These are phyloP conservation scores for Prunus mume DNA, from an alignment of 306 rosid genomes.

Conservation along the genomic window DNA sequence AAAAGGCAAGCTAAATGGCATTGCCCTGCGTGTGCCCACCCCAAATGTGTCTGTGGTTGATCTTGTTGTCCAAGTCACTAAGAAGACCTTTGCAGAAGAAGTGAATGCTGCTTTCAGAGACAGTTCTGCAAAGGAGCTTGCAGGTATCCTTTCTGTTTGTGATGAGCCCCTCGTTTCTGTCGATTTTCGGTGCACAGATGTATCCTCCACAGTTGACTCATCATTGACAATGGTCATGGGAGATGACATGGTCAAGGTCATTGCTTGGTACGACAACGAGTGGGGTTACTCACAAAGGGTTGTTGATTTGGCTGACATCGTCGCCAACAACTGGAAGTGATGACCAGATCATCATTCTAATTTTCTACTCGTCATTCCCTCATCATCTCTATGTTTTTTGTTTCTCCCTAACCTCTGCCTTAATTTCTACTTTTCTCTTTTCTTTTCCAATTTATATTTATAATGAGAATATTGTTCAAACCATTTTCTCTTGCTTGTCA, in stretches of 20 bases:
- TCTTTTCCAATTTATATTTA: slow-evolving; percentile 33
- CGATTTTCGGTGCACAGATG: slow-evolving; percentile 88
- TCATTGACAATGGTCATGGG: slow-evolving; percentile 99
- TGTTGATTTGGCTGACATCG: slow-evolving; percentile 96
- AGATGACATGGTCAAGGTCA: slow-evolving; percentile 95
- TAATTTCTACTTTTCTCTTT: slow-evolving; percentile 19
- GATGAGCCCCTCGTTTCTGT: slow-evolving; percentile 98
- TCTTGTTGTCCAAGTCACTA: slow-evolving; percentile 87
- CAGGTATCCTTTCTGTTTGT: slow-evolving; percentile 76
- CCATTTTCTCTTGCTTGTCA: slow-evolving; percentile 43
- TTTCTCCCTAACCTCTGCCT: neutral
- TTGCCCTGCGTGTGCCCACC: slow-evolving; percentile 95
- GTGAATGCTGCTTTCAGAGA: slow-evolving; percentile 93
- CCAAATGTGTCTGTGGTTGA: slow-evolving; percentile 96
- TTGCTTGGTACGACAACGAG: slow-evolving; percentile 98
- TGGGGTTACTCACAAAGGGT: slow-evolving; percentile 99
- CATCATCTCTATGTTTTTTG: neutral
- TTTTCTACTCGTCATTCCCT: slow-evolving; percentile 1
- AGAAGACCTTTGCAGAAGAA: slow-evolving; percentile 94
- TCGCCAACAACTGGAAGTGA: slow-evolving; percentile 91
- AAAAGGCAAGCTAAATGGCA: slow-evolving; percentile 90
- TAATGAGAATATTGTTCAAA: slow-evolving; percentile 40
- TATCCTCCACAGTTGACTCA: slow-evolving; percentile 92
- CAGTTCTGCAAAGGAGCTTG: slow-evolving; percentile 74
- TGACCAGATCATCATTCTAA: neutral